Percentiles rank a stretch among this genome's conserved stretches.
Evolutionary conservation across 176 grass and related monocot species (phyloP).

Genomic region (Poa annua): DNA sequence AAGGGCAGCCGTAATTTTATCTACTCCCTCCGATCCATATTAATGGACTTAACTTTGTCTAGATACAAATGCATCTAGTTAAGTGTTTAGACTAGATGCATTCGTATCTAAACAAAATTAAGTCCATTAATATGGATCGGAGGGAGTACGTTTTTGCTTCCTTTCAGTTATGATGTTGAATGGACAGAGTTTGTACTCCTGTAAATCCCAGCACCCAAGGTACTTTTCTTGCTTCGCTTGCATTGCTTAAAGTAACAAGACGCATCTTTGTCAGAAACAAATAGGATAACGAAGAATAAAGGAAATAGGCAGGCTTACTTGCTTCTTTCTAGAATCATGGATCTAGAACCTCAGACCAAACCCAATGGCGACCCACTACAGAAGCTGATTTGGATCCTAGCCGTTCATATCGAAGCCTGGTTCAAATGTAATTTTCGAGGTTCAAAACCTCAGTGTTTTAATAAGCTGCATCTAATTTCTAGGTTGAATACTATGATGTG

Average conservation of each 20-base stretch:
- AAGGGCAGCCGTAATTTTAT: constrained; percentile 45
- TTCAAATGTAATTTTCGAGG: constrained; percentile 3
- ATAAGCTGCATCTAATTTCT: neutral
- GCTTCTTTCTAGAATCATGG: constrained; percentile 10
- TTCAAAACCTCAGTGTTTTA: neutral
- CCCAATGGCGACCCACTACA: neutral
- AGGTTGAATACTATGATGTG: neutral
- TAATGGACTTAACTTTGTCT: too few relatives aligned
- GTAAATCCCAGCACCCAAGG: constrained; percentile 16
- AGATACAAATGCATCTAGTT: too few relatives aligned
- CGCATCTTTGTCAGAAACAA: constrained; percentile 21
- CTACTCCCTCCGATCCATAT: too few relatives aligned
- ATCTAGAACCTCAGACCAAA: constrained; percentile 8
- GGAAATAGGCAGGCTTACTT: too few relatives aligned
- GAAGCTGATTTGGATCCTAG: neutral
- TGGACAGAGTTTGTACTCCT: constrained; percentile 33
- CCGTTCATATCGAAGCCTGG: neutral
- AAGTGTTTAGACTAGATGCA: too few relatives aligned
- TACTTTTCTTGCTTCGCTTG: constrained; percentile 48
- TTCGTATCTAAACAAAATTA: too few relatives aligned
- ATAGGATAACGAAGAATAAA: constrained; percentile 20
- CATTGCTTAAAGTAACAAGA: constrained; percentile 28
- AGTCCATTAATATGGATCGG: too few relatives aligned
- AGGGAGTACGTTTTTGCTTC: neutral
- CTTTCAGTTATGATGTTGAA: constrained; percentile 28